Conservation (phyloP, 176 grass and related monocot species). For the Triticum monococcum region DNA sequence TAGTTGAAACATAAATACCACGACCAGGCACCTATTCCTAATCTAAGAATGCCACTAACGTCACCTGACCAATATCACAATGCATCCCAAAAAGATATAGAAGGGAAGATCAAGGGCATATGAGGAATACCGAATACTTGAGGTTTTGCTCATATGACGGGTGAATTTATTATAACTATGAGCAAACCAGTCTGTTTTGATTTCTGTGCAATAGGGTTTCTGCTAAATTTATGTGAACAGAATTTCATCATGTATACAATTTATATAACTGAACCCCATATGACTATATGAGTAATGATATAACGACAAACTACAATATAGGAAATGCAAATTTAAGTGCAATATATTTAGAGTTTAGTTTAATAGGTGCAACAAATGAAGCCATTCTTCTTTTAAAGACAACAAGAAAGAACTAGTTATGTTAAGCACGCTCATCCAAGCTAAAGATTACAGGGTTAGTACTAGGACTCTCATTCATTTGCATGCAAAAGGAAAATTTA, state of each 20-base stretch:
- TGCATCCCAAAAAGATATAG: not conserved
- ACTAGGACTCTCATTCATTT: not conserved
- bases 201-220: not conserved
- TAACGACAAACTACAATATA: not conserved
- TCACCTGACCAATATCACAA: not conserved
- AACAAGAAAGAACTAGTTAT: not conserved
- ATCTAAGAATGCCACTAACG: not conserved
- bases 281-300: not conserved
- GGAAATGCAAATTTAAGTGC: not conserved
- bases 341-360: not conserved
- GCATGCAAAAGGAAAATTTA: not conserved
- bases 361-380: not conserved
- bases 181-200: not conserved
- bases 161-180: not conserved
- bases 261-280: not conserved
- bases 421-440: not conserved
- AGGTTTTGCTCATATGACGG: not conserved
- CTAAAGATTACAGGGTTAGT: not conserved
- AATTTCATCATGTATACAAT: not conserved
- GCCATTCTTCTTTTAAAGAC: not conserved
- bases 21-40: not conserved
- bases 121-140: not conserved
- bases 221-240: not conserved
- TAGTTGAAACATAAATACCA: not conserved
- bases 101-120: not conserved